Conservation (phyloP, 2,329 filamentous ascomycete genomes). For the Pseudogymnoascus sp. region DNA sequence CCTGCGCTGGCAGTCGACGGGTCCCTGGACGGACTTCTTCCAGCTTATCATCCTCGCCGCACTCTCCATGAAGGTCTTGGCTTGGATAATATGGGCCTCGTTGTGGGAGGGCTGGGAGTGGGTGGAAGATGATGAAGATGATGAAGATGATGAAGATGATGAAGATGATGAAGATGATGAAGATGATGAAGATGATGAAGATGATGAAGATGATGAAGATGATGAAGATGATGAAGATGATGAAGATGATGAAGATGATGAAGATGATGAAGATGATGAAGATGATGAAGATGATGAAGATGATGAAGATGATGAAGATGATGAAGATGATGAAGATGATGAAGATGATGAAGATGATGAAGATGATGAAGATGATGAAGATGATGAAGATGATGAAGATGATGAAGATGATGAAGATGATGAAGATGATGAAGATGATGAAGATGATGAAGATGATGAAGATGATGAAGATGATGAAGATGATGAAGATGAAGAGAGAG, state of each 20-base stretch:
- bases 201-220: not conserved
- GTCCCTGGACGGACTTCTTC: not conserved
- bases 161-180: not conserved
- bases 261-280: not conserved
- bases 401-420: not conserved
- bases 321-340: not conserved
- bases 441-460: not conserved
- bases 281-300: not conserved
- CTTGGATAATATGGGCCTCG: not conserved
- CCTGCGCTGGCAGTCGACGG: not conserved
- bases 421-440: not conserved
- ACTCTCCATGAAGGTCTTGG: not conserved
- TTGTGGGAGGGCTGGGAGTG: constrained; percentile 1
- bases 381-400: not conserved
- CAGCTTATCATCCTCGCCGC: constrained; percentile 1
- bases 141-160: not conserved
- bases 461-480: not conserved
- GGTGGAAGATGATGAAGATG: not conserved
- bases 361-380: not conserved
- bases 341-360: not conserved
- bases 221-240: not conserved
- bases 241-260: not conserved
- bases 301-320: not conserved
- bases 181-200: not conserved
- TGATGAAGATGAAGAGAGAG: not conserved